Conservation (phyloP, 345 rosid genomes). For the Raphanus raphanistrum region DNA sequence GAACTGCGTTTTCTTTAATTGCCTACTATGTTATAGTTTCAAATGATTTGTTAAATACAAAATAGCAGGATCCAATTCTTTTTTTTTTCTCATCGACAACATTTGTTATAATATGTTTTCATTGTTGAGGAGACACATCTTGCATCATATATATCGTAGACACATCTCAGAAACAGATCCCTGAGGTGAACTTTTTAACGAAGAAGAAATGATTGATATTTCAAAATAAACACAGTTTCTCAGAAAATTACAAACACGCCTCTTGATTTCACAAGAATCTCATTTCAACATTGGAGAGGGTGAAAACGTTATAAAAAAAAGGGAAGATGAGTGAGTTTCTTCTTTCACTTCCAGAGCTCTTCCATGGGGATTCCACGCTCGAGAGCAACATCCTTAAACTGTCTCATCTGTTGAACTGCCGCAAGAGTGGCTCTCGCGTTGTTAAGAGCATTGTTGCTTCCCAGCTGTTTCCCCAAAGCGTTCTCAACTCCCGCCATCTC, state of each 20-base stretch:
- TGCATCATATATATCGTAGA: neutral
- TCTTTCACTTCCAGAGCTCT: conserved; percentile 72
- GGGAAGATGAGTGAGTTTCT: neutral
- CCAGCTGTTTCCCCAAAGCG: conserved; percentile 74
- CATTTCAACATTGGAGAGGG: neutral
- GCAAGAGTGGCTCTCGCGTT: conserved; percentile 88
- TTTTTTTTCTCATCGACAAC: too few species aligned
- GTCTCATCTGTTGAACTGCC: conserved; percentile 80
- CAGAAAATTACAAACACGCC: conserved; percentile 23
- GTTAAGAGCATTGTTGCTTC: conserved; percentile 84
- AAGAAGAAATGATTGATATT: neutral
- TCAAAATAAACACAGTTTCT: conserved; percentile 25
- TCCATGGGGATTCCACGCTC: conserved; percentile 96
- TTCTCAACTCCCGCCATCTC: conserved; percentile 96
- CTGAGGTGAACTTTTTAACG: neutral
- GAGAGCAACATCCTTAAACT: conserved; percentile 73
- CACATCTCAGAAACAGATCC: neutral
- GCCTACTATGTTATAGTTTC: too few species aligned
- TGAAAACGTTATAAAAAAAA: neutral
- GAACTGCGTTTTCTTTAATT: neutral
- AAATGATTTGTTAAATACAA: too few species aligned
- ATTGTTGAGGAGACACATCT: neutral
- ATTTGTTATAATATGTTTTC: neutral
- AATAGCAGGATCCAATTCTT: too few species aligned
- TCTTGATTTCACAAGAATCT: conserved; percentile 34